Percentiles rank a stretch among this genome's conserved stretches.
These are phyloP conservation scores for Hagleromyces aurorensis DNA, from an alignment of 805 yeast genomes.

Conservation along the genomic window DNA sequence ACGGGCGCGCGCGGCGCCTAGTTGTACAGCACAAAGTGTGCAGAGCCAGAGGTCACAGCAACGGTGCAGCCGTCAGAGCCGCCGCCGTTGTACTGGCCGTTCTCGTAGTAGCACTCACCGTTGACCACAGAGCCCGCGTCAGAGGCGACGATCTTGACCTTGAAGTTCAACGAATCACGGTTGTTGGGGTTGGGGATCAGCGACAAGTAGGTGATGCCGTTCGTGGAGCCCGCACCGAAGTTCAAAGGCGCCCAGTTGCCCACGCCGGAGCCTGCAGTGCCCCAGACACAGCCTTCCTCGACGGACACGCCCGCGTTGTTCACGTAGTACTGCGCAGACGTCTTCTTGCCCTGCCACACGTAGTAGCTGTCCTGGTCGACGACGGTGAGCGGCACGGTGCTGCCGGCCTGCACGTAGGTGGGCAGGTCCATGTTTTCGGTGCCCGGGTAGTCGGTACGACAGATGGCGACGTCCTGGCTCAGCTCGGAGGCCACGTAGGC, in stretches of 20 bases:
- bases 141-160: conserved; percentile 70
- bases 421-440: conserved; percentile 98
- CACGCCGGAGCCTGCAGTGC: conserved; percentile 62
- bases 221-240: conserved; percentile 82
- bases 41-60: conserved; percentile 76
- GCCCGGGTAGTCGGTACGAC: conserved; percentile 99
- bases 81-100: conserved; percentile 48
- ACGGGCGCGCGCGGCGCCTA: conserved; percentile 3
- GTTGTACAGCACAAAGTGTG: conserved; percentile 68
- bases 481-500: conserved; percentile 65
- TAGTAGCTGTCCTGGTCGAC: conserved; percentile 74
- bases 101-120: conserved; percentile 74
- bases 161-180: conserved; percentile 55
- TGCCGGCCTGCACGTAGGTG: conserved; percentile 69
- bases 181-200: conserved; percentile 95
- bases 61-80: conserved; percentile 91
- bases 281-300: conserved; percentile 95
- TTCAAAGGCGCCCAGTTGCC: conserved; percentile 99
- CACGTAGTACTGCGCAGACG: conserved; percentile 95
- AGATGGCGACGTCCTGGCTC: conserved; percentile 66
- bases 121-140: conserved; percentile 50
- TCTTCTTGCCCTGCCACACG: conserved; percentile 69
- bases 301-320: conserved; percentile 90
- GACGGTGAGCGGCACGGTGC: conserved; percentile 58
- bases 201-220: conserved; percentile 71